Base-by-base conservation (phyloP, 352 stramenopile species). In the Phytophthora uliginosa region DNA sequence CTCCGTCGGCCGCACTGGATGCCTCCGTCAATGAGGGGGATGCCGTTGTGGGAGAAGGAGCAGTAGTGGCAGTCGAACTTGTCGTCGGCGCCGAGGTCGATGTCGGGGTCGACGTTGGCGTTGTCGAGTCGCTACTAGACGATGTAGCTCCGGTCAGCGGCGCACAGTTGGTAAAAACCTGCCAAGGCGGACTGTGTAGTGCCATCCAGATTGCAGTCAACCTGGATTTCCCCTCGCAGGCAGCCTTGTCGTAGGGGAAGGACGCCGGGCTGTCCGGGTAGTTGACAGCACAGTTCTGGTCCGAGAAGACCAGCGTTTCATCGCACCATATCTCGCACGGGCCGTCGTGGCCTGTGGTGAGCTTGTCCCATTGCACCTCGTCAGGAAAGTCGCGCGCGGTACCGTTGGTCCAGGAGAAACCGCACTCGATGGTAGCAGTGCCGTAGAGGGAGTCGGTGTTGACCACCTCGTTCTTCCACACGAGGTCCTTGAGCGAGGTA, bases 261-360 rank as follows among this genome's bases (percentile, higher is more conserved):
- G 64, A 66, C 0, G 74, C 81, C 0, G 78, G 73, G 7, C 58
- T 60, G 3, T 64, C 65, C 7, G 76, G 69, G 40, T 78, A 77
- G 63, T 84, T 76, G 12, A 73, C 66, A 13, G 79, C 76, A 60
- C 77, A 85, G 68, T 86, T 82, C 12, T 80, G 53, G 63, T 86
- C 74, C 55, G 70, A 63, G 55, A 85, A 89, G 15, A 71, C 78
- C 6, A 81, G 56, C 34, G 53, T 71, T 24, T 86, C 74, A 59
- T 89, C 81, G 54, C 78, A 86, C 79, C 81, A 89, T 53, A 86
- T 61, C 59, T 89, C 81, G 17, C 77, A 86, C 18, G 81, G 81
- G n/a, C 81, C 81, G 38, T 84, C 69, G 47, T 86, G 74, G 17
- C 66, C 73, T 2, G 61, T 64, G 12, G 76, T 82, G 20, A 86